Conservation (phyloP, 208 protist species). For the Willaertia magna region DNA sequence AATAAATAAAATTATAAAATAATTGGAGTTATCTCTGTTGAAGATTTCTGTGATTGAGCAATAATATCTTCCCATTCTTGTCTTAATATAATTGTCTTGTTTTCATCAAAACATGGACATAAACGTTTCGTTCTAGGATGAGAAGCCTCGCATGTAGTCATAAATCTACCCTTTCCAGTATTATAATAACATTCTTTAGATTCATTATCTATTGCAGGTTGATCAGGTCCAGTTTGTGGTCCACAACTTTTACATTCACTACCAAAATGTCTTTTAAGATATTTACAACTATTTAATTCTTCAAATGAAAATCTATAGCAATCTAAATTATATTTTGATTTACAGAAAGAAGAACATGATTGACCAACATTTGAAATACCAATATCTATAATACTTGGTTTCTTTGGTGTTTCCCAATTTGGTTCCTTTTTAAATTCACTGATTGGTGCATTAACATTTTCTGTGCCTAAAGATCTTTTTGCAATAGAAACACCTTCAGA, state of each 20-base stretch:
- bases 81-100: not conserved
- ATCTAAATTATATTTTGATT: too few relatives aligned
- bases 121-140: not conserved
- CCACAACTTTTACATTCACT: not conserved
- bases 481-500: not conserved
- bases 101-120: slow-evolving; percentile 2
- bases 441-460: not conserved
- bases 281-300: not conserved
- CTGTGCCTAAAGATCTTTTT: not conserved
- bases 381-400: not conserved
- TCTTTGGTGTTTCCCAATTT: not conserved
- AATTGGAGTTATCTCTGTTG: not conserved
- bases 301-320: not conserved
- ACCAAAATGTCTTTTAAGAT: not conserved
- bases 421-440: not conserved
- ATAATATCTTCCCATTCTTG: slow-evolving; percentile 5
- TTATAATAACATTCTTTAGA: not conserved
- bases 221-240: not conserved
- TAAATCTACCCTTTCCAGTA: not conserved
- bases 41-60: not conserved
- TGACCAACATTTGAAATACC: not conserved
- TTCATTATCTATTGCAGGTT: not conserved
- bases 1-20: too few relatives aligned
- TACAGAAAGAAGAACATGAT: not conserved
- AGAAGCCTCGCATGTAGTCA: not conserved